Base-by-base conservation (phyloP, 495 filamentous ascomycete species). In the Talaromyces ruber region DNA sequence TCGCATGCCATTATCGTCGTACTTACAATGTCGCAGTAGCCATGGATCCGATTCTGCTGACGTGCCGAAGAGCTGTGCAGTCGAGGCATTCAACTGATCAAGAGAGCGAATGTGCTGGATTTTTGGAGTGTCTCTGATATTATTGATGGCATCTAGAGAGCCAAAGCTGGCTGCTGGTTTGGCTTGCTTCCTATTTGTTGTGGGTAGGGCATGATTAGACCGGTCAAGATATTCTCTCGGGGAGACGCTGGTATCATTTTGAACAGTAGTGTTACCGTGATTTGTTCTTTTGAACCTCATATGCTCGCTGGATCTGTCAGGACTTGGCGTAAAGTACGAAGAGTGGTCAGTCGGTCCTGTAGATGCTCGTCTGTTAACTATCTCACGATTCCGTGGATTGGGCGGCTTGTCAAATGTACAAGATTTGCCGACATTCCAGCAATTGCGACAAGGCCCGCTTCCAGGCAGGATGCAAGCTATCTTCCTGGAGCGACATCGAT, bases 1-100 rank as follows among this genome's bases (percentile, higher is more conserved):
- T 8, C 69, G 69, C 59, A 74, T 70, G 6, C 73, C 73, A 30
- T 66, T 65, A 34, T 74, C 72, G 39, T 76, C 73, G 37, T 73
- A 76, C 21, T 65, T 69, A 57, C 72, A 76, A 60, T 76, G 73
- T 14, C 73, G 62, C 3, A 76, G 65, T 2, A 76, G 66, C 68
- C 72, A 76, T 1, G 73, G 73, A 51, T 74, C 73, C 16, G 73
- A 76, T 51, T 76, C 73, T 51, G 71, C 68, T 3, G 73, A 76
- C 4, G 69, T 69, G 1, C 73, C 72, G 32, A 73, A 71, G 4
- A 76, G 59, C 34, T 76, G 72, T 5, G 73, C 72, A 50, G 68
- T 68, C 16, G 69, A 69, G 24, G 64, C 63, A 22, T 71, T 66
- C 14, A 76, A 65, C 50, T 70, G 69, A 60, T 76, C 73, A 24